Percentiles rank a stretch among this genome's conserved stretches.
phyloP scores from a whole-genome alignment of 495 filamentous ascomycete genomes.

The Amorphotheca resinae region DNA sequence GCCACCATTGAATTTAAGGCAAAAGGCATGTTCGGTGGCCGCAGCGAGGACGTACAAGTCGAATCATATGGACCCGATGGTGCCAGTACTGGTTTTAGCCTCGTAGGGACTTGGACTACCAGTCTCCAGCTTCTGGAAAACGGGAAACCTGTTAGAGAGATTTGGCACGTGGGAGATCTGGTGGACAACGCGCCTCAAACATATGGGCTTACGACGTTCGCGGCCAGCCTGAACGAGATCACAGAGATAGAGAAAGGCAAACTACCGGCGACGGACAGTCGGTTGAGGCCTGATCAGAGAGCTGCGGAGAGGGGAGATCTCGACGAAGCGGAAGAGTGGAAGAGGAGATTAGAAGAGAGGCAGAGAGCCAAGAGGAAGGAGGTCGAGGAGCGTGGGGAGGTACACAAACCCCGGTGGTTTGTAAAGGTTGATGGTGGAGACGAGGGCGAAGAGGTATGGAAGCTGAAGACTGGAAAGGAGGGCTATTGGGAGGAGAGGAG shows the following conservation, averaged over 20 bases:
- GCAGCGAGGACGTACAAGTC: slow-evolving; percentile 78
- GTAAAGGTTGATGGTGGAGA: slow-evolving; percentile 38
- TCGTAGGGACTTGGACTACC: slow-evolving; percentile 76
- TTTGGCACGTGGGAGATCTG: slow-evolving; percentile 68
- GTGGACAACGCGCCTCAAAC: slow-evolving; percentile 62
- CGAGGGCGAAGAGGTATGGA: slow-evolving; percentile 42
- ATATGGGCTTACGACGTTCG: slow-evolving; percentile 82
- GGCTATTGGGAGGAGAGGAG: slow-evolving; percentile 86
- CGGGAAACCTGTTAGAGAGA: slow-evolving; percentile 40
- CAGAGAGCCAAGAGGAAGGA: slow-evolving; percentile 65
- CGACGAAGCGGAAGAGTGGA: slow-evolving; percentile 73
- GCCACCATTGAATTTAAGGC: slow-evolving; percentile 76
- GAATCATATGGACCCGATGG: slow-evolving; percentile 56
- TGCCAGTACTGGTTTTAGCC: slow-evolving; percentile 42
- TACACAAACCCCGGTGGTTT: slow-evolving; percentile 74
- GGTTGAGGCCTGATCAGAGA: slow-evolving; percentile 86
- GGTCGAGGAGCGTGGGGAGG: slow-evolving; percentile 59
- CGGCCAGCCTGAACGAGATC: slow-evolving; percentile 77
- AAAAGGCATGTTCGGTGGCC: slow-evolving; percentile 91
- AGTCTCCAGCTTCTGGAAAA: slow-evolving; percentile 50
- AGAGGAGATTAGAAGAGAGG: slow-evolving; percentile 70
- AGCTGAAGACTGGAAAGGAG: slow-evolving; percentile 63
- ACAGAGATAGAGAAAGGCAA: slow-evolving; percentile 62
- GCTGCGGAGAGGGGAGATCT: slow-evolving; percentile 70
- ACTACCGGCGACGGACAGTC: slow-evolving; percentile 66